A percentile compares a stretch with the other conserved stretches of the same genome.
Evolutionary conservation across 139 green algal species (phyloP).

Genomic region (Zygnema cylindricum): DNA sequence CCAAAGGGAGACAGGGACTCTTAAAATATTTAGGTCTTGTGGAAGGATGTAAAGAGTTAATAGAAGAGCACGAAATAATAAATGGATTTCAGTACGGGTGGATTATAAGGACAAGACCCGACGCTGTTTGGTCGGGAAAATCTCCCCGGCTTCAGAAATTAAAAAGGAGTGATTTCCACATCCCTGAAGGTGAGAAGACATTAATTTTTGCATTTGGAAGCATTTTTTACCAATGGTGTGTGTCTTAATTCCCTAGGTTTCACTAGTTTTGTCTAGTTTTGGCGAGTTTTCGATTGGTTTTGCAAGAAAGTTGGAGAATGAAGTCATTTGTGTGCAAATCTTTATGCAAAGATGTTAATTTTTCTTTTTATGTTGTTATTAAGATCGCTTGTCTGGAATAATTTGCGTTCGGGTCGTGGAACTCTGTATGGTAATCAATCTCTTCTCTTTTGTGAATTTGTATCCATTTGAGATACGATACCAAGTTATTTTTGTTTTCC

Average conservation of each 20-base stretch:
- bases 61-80: constrained; percentile 6
- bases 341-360: not conserved
- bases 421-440: no score
- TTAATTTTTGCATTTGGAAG: not conserved
- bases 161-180: not conserved
- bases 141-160: not conserved
- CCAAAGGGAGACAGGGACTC: constrained; percentile 47
- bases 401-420: no score
- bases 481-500: no score
- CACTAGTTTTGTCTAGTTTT: no score
- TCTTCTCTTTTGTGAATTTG: no score
- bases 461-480: no score
- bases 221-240: not conserved
- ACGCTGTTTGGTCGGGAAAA: constrained; percentile 29
- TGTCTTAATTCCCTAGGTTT: no score
- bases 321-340: not conserved
- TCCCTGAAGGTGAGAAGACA: constrained; percentile 17
- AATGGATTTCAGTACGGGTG: constrained; percentile 33
- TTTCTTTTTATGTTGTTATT: no score
- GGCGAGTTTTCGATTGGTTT: no score
- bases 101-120: constrained; percentile 38
- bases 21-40: constrained; percentile 57
- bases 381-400: no score
- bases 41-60: constrained; percentile 44
- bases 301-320: not conserved